Percentiles rank a stretch among this genome's conserved stretches.
Conservation (phyloP, 805 yeast species). For the Maudiozyma turicensis region DNA sequence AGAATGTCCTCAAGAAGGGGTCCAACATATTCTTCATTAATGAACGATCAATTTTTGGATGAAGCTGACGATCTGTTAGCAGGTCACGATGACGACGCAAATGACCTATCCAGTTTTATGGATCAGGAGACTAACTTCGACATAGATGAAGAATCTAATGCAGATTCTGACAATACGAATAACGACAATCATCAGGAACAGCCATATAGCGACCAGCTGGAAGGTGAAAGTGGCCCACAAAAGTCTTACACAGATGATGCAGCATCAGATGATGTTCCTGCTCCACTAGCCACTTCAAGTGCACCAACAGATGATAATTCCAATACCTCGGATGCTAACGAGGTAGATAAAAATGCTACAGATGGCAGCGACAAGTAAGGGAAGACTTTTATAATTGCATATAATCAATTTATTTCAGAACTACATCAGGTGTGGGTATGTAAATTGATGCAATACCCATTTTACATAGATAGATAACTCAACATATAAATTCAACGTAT, state of each 20-base stretch:
- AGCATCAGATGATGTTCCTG: constrained; percentile 1
- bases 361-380: no score
- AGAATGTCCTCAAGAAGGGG: constrained; percentile 24
- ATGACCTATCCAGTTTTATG: constrained; percentile 36
- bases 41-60: constrained; percentile 28
- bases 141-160: constrained; percentile 23
- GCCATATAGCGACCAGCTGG: constrained; percentile 1
- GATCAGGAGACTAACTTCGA: constrained; percentile 30
- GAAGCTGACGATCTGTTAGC: constrained; percentile 29
- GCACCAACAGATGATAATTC: background rate
- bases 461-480: no score
- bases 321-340: background rate
- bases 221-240: background rate
- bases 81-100: constrained; percentile 40
- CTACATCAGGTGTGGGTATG: no score
- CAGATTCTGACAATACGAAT: background rate
- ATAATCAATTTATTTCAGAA: no score
- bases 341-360: background rate
- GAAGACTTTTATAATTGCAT: no score
- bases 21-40: constrained; percentile 26
- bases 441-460: no score
- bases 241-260: constrained; percentile 3
- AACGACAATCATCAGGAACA: background rate
- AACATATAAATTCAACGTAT: no score
- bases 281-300: background rate